Evolutionary conservation across 192 early-diverging fungal species (phyloP).

Genomic region (Linderina pennispora): DNA sequence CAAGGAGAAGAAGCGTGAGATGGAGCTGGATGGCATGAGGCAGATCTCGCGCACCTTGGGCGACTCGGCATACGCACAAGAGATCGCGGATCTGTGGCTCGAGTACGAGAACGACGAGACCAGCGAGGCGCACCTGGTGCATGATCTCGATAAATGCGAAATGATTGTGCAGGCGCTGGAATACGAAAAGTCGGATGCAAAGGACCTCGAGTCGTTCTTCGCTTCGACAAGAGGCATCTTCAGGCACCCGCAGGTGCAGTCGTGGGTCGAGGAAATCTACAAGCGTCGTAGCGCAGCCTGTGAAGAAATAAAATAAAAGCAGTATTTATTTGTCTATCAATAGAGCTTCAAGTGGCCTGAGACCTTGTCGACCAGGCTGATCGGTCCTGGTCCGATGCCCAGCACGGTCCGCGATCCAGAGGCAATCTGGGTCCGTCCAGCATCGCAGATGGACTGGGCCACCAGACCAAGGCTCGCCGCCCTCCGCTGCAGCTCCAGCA

Average conservation of each 20-base stretch:
- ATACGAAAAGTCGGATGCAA: conserved; percentile 72
- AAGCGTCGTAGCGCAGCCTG: conserved; percentile 4
- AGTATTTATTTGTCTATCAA: conserved; percentile 4
- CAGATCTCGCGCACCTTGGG: conserved; percentile 53
- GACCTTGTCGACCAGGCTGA: conserved; percentile 42
- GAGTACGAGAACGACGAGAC: conserved; percentile 80
- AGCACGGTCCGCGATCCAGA: conserved; percentile 88
- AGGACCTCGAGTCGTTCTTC: conserved; percentile 71
- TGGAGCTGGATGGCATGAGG: conserved; percentile 51
- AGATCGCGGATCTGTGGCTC: conserved; percentile 73
- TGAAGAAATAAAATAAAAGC: not conserved
- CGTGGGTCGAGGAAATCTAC: conserved; percentile 81
- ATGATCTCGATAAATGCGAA: conserved; percentile 96
- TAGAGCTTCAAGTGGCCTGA: conserved; percentile 55
- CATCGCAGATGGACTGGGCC: conserved; percentile 72
- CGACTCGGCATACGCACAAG: conserved; percentile 50
- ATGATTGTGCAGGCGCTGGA: conserved; percentile 90
- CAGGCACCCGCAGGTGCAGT: conserved; percentile 70
- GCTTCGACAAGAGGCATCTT: conserved; percentile 76
- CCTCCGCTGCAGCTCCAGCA: conserved; percentile 38
- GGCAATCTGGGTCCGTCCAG: conserved; percentile 71
- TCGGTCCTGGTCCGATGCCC: conserved; percentile 85
- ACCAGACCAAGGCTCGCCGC: conserved; percentile 23
- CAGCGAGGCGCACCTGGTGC: conserved; percentile 72
- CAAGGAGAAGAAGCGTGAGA: conserved; percentile 67